phyloP scores from a whole-genome alignment of 345 rosid species.

The Pugionium cornutum region DNA sequence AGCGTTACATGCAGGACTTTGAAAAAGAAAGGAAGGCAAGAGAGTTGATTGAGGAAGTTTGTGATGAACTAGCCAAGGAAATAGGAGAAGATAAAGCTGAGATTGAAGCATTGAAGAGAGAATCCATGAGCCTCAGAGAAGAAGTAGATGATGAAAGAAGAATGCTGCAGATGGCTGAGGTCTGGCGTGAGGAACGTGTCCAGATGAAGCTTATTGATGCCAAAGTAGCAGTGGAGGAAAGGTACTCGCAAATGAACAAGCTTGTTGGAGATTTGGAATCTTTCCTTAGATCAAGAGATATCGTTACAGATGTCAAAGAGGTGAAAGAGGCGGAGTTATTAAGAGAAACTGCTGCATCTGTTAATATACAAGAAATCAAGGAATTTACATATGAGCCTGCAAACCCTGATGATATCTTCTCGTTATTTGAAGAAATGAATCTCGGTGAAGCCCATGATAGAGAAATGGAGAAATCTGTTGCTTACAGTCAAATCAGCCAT shows the following conservation, averaged over 20 bases:
- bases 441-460: constrained; percentile 41
- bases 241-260: constrained; percentile 51
- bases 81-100: constrained; percentile 79
- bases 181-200: constrained; percentile 96
- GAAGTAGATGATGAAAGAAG: constrained; percentile 83
- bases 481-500: constrained; percentile 47
- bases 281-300: constrained; percentile 49
- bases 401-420: constrained; percentile 61
- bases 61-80: constrained; percentile 86
- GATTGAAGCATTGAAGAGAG: constrained; percentile 63
- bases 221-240: constrained; percentile 53
- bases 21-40: constrained; percentile 72
- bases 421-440: constrained; percentile 65
- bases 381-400: constrained; percentile 68
- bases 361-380: constrained; percentile 53
- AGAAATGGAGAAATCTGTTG: constrained; percentile 38
- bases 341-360: constrained; percentile 55
- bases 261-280: constrained; percentile 63
- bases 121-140: constrained; percentile 60
- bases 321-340: constrained; percentile 47
- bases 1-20: constrained; percentile 69
- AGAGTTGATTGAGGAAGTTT: constrained; percentile 69
- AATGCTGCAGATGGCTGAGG: constrained; percentile 96
- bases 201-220: constrained; percentile 93
- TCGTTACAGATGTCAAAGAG: constrained; percentile 35